These are phyloP conservation scores for Phaeomoniella chlamydospora DNA, from an alignment of 2,329 filamentous ascomycete species.

Conservation along the genomic window DNA sequence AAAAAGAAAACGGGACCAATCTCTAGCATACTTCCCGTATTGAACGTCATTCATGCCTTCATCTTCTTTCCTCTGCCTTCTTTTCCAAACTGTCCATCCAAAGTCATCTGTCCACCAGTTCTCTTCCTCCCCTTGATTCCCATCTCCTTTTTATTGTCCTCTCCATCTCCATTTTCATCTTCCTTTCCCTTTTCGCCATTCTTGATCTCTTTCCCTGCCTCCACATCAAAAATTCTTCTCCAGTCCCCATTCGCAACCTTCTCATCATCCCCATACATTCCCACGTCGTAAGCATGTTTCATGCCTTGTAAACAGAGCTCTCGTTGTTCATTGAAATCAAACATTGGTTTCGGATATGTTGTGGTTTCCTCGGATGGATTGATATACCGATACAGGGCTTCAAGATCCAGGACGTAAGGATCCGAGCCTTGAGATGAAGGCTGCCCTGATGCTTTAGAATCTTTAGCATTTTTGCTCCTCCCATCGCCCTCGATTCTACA, in stretches of 20 bases:
- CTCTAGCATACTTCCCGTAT: too few species aligned
- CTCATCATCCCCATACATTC: conserved; percentile 48
- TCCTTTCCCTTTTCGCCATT: conserved; percentile 3
- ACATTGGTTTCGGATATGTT: conserved; percentile 59
- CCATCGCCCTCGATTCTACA: conserved; percentile 46
- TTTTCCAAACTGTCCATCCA: neutral
- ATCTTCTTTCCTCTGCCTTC: too few species aligned
- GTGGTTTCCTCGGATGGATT: neutral
- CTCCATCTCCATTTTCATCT: neutral
- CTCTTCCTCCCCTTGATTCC: neutral
- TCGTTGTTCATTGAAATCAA: conserved; percentile 54
- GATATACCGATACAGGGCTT: neutral
- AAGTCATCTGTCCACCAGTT: neutral
- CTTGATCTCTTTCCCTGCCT: conserved; percentile 21
- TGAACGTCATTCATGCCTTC: too few species aligned
- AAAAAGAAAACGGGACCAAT: too few species aligned
- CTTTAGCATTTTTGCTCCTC: too few species aligned
- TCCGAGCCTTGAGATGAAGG: conserved; percentile 10
- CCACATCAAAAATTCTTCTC: conserved; percentile 32
- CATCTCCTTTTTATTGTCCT: neutral
- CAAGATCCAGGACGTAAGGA: neutral
- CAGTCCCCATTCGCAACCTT: conserved; percentile 47
- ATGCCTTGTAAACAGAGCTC: conserved; percentile 50
- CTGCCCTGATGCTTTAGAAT: neutral
- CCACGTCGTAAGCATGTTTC: conserved; percentile 55